Evolutionary conservation across 257 asterid species (phyloP).

Genomic region (Nicotiana noctiflora): DNA sequence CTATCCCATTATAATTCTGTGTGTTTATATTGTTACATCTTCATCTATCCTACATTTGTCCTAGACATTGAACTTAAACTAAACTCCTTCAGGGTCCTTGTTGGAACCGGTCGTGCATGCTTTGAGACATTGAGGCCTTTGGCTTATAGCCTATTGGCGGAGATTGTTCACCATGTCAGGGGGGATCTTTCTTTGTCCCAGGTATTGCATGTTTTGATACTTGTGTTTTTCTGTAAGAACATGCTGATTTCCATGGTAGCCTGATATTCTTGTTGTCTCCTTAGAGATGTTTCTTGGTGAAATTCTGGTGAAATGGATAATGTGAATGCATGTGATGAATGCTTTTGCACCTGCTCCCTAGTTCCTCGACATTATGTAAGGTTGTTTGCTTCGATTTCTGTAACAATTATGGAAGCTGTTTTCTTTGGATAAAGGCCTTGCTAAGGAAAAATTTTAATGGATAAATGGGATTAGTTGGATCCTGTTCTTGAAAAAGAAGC

Average conservation of each 20-base stretch:
- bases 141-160: constrained; percentile 98
- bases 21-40: too few species aligned
- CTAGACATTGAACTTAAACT: too few species aligned
- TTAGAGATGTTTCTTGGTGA: not conserved
- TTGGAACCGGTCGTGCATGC: constrained; percentile 98
- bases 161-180: constrained; percentile 96
- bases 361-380: not conserved
- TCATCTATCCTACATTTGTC: too few species aligned
- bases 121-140: constrained; percentile 95
- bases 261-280: not conserved
- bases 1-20: too few species aligned
- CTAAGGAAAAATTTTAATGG: not conserved
- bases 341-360: not conserved
- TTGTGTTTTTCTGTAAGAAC: not conserved
- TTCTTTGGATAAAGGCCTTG: not conserved
- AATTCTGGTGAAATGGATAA: not conserved
- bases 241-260: not conserved
- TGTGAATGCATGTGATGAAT: not conserved
- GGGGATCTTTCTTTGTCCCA: constrained; percentile 92
- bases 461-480: not conserved
- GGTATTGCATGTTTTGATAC: constrained; percentile 35
- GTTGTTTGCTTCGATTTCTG: not conserved
- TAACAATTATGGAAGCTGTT: not conserved
- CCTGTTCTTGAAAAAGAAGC: not conserved
- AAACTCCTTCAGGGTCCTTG: constrained; percentile 73